Percentiles rank a stretch among this genome's conserved stretches.
phyloP scores from a whole-genome alignment of 169 alveolate species.

The Plasmodium sp. region DNA sequence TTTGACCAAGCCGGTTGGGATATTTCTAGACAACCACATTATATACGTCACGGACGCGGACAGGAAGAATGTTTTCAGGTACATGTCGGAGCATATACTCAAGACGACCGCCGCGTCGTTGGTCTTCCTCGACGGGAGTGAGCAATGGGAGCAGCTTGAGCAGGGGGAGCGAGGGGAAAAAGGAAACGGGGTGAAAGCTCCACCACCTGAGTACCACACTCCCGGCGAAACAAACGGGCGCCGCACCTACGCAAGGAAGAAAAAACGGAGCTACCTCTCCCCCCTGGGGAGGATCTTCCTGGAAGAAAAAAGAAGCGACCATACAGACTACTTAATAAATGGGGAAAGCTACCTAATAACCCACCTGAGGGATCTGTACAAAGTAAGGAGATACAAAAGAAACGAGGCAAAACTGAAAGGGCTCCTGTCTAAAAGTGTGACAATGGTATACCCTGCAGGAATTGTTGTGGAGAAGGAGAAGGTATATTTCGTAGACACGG shows the following conservation, averaged over 20 bases:
- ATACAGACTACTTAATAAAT: neutral
- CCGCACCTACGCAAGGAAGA: neutral
- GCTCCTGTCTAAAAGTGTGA: conserved; percentile 3
- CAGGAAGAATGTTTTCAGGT: conserved; percentile 32
- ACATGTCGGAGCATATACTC: neutral
- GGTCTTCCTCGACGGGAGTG: neutral
- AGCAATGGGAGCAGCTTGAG: too few relatives aligned
- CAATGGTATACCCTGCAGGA: conserved; percentile 57
- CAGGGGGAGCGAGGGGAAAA: neutral
- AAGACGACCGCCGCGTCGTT: neutral
- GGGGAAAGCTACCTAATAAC: neutral
- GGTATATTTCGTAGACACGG: conserved; percentile 57
- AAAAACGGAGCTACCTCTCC: neutral
- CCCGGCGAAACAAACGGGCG: neutral
- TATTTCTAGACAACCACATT: conserved; percentile 20
- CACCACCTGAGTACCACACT: neutral
- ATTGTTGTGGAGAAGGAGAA: conserved; percentile 15
- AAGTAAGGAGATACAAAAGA: neutral
- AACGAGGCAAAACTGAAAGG: neutral
- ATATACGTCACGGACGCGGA: conserved; percentile 47
- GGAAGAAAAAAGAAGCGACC: neutral
- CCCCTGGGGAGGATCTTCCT: neutral
- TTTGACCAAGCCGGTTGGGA: conserved; percentile 43
- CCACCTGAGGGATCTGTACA: neutral
- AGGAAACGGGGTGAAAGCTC: neutral